Base-by-base conservation (phyloP, 345 rosid genomes). In the Arabidopsis suecica region DNA sequence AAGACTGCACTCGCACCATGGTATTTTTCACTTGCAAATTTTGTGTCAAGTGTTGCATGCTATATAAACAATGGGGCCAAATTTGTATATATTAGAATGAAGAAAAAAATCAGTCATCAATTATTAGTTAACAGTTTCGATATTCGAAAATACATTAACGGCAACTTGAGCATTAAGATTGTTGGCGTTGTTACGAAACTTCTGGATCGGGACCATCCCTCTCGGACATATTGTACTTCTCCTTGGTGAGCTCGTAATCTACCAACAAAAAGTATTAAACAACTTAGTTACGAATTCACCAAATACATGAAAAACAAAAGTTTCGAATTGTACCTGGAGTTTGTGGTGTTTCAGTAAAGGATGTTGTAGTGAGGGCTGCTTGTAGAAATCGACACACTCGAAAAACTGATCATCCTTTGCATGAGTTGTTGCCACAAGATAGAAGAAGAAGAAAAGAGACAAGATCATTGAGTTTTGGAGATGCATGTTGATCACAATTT, bases 141-240 rank as follows among this genome's bases (percentile, higher is more conserved):
- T 12, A 13, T 23, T 23, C 20, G 12, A 1, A 40, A 12, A 25
- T 62, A 62, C 53, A 62, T 25, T 62, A 8, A 4, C 7, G 25
- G 23, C 14, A 42, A 14, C 13, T 14, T 16, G 11, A 62, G 34
- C 38, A 42, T 3, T 40, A 12, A 25, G 14, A 13, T 28, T 42
- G 51, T 42, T 25, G 33, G 16, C n/a, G 25, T 48, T 16, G 56
- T 45, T 45, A 28, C 5, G 9, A 12, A 3, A 1, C 30, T 64
- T 65, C 14, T 65, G 38, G 56, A 65, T 47, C 6, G 56, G 69
- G 28, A 65, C 69, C 69, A 65, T 65, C 4, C 69, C 69, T 64
- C 25, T 32, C 30, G 69, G 69, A 64, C 69, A 64, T 32, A 47
- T 33, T 1, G 14, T 65, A 65, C 22, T 45, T 28, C 3, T 28